A percentile compares a stretch with the other conserved stretches of the same genome.
Evolutionary conservation across 768 basidiomycete genomes (phyloP).

Genomic region (Naganishia kalamii): DNA sequence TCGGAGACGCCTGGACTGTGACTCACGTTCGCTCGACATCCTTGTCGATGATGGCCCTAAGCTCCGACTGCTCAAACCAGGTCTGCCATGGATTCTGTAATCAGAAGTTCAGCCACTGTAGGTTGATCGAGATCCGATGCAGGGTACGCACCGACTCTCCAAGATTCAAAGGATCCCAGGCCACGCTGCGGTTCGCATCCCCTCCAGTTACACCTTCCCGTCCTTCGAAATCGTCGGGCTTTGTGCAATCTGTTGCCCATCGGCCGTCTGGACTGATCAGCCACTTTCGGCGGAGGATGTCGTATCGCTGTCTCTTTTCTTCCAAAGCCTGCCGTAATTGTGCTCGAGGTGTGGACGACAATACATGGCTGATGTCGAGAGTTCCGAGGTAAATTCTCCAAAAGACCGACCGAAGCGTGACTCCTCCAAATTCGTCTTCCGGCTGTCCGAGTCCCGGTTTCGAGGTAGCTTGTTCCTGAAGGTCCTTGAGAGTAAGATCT

Average conservation of each 20-base stretch:
- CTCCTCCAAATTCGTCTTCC: conserved; percentile 27
- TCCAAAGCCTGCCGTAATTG: neutral
- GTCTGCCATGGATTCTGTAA: conserved; percentile 84
- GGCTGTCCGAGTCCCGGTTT: neutral
- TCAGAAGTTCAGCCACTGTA: neutral
- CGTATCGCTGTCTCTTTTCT: conserved; percentile 15
- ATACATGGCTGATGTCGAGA: conserved; percentile 9
- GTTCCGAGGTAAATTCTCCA: conserved; percentile 37
- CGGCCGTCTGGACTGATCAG: conserved; percentile 43
- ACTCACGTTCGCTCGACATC: conserved; percentile 93
- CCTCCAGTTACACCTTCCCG: neutral
- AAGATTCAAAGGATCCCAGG: conserved; percentile 44
- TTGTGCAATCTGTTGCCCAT: conserved; percentile 44
- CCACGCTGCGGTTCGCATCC: neutral
- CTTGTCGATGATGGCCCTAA: conserved; percentile 80
- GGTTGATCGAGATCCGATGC: neutral
- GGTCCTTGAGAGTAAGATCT: conserved; percentile 14
- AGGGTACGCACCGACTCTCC: conserved; percentile 27
- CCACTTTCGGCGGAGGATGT: conserved; percentile 30
- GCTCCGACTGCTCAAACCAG: conserved; percentile 84
- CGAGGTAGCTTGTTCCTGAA: conserved; percentile 13
- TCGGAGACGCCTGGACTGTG: neutral
- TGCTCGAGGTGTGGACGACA: conserved; percentile 5
- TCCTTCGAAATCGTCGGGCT: conserved; percentile 14
- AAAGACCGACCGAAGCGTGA: conserved; percentile 38